phyloP scores from a whole-genome alignment of 352 stramenopile species.

The Pythium folliculosum region DNA sequence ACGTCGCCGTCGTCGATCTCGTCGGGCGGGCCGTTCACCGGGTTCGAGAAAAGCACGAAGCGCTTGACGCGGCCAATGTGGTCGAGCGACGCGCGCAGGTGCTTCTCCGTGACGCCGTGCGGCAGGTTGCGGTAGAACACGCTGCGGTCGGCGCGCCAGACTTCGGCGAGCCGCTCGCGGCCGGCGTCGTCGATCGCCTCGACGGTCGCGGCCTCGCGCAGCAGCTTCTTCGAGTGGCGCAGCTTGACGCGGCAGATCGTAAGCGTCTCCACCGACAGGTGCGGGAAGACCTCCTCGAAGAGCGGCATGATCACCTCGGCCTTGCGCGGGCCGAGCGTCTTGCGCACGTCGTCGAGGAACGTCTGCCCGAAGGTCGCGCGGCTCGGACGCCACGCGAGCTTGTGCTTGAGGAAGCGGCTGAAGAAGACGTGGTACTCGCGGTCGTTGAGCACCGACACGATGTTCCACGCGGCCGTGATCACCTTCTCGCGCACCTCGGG shows the following conservation, averaged over 20 bases:
- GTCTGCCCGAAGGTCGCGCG: conserved; percentile 76
- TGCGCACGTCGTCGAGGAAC: conserved; percentile 75
- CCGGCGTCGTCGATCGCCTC: conserved; percentile 47
- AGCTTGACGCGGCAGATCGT: conserved; percentile 84
- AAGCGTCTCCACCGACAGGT: conserved; percentile 83
- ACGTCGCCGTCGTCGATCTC: conserved; percentile 30
- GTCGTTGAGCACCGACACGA: conserved; percentile 81
- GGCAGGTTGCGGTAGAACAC: conserved; percentile 86
- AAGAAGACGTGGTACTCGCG: conserved; percentile 89
- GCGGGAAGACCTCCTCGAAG: conserved; percentile 73
- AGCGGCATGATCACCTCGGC: conserved; percentile 75
- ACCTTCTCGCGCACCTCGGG: conserved; percentile 73
- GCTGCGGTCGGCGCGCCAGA: conserved; percentile 55
- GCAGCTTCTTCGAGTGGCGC: conserved; percentile 65
- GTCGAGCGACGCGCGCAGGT: conserved; percentile 62
- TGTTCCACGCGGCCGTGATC: conserved; percentile 84
- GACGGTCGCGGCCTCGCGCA: conserved; percentile 53
- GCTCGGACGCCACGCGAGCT: conserved; percentile 82
- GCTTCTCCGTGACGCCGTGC: conserved; percentile 59
- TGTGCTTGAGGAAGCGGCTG: conserved; percentile 86
- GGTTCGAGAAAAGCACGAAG: conserved; percentile 71
- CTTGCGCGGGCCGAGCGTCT: conserved; percentile 56
- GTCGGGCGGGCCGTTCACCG: conserved; percentile 57
- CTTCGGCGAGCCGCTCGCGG: conserved; percentile 34
- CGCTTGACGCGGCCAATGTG: conserved; percentile 70